These are phyloP conservation scores for Pyropia yezoensis DNA, from an alignment of 23 red algal genomes.

Conservation along the genomic window DNA sequence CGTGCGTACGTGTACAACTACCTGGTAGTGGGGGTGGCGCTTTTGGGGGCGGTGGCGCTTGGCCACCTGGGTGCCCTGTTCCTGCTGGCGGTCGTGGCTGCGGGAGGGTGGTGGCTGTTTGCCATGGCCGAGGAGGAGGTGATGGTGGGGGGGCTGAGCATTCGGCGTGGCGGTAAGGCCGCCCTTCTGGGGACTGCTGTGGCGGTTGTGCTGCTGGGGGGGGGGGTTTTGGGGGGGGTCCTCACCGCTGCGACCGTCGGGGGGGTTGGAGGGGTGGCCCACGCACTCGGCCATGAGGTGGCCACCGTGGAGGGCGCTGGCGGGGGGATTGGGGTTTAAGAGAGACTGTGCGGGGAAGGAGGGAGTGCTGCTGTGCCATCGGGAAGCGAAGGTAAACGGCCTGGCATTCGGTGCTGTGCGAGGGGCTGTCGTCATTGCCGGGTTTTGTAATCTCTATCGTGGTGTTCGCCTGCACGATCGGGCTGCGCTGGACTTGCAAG, in stretches of 20 bases:
- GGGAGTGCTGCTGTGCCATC: constrained; percentile 1
- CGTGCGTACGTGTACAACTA: neutral
- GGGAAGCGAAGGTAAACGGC: neutral
- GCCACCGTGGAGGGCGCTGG: neutral
- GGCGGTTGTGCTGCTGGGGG: neutral
- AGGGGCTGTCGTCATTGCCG: no score
- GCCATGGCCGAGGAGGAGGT: neutral
- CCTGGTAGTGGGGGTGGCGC: neutral
- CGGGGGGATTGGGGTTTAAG: neutral
- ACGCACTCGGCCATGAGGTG: neutral
- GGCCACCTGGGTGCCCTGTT: neutral
- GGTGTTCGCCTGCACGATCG: no score
- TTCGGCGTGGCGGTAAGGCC: neutral
- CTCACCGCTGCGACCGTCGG: neutral
- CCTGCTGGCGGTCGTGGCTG: neutral
- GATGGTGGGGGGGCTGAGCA: neutral
- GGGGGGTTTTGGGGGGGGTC: neutral
- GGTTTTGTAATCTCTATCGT: no score
- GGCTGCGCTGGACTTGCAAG: no score
- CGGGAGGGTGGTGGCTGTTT: neutral
- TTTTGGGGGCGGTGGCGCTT: neutral
- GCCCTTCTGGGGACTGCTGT: neutral
- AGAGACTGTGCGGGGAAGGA: neutral
- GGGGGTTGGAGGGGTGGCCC: neutral
- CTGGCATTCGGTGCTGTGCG: neutral